Conservation (phyloP, 768 basidiomycete species). For the Lanmaoa rubissima region DNA sequence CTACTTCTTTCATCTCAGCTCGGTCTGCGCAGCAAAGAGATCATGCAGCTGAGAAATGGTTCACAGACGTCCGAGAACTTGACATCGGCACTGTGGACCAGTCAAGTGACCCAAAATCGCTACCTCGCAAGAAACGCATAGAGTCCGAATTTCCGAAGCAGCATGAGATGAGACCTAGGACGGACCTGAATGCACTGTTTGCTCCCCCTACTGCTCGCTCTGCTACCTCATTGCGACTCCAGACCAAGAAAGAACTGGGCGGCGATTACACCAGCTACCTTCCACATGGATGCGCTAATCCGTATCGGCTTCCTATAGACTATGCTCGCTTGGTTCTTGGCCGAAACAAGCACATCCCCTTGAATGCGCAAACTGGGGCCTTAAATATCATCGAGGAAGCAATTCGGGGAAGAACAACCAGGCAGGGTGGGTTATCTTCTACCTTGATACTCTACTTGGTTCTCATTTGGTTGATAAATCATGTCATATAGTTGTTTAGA, state of each 20-base stretch:
- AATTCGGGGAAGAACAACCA: conserved; percentile 6
- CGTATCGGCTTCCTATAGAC: conserved; percentile 36
- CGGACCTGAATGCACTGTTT: conserved; percentile 24
- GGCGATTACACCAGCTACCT: conserved; percentile 54
- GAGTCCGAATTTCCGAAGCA: not conserved
- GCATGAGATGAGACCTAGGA: conserved; percentile 23
- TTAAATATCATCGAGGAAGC: conserved; percentile 37
- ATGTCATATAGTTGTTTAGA: conserved; percentile 13
- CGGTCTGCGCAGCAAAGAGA: conserved; percentile 25
- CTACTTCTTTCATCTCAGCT: conserved; percentile 21
- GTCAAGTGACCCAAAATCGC: not conserved
- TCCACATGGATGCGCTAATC: conserved; percentile 29
- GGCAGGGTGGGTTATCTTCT: conserved; percentile 11
- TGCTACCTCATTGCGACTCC: conserved; percentile 21
- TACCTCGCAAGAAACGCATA: conserved; percentile 5
- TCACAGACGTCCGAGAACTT: conserved; percentile 19
- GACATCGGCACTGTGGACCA: conserved; percentile 10
- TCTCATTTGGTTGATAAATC: not conserved
- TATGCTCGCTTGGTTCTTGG: conserved; percentile 44
- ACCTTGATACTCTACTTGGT: not conserved
- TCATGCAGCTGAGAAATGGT: conserved; percentile 25
- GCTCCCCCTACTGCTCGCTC: not conserved
- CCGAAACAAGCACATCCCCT: conserved; percentile 41
- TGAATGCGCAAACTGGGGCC: conserved; percentile 39
- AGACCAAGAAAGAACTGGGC: conserved; percentile 37